Conservation (phyloP, 352 stramenopile species). For the Phytophthora idaei region DNA sequence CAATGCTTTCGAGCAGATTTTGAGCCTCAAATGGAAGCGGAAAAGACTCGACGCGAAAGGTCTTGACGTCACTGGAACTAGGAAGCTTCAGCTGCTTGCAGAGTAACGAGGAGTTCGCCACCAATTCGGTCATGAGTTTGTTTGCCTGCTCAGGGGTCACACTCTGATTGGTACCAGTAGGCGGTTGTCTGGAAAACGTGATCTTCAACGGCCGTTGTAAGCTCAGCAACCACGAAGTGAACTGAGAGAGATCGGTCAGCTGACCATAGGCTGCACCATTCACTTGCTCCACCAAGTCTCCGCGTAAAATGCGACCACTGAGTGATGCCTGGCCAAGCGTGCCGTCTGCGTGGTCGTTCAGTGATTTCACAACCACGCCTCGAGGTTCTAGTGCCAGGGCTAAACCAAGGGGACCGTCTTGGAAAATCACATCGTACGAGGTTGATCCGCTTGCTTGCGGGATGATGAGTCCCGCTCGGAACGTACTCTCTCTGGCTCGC, state of each 20-base stretch:
- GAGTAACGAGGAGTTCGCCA: slow-evolving; percentile 32
- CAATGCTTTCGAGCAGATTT: slow-evolving; percentile 43
- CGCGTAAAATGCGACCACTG: slow-evolving; percentile 58
- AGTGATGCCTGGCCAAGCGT: slow-evolving; percentile 74
- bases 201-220: slow-evolving; percentile 73
- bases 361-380: slow-evolving; percentile 76
- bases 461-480: slow-evolving; percentile 32
- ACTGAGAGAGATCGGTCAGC: slow-evolving; percentile 79
- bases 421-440: slow-evolving; percentile 72
- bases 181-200: slow-evolving; percentile 54
- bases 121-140: slow-evolving; percentile 29
- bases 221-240: slow-evolving; percentile 72
- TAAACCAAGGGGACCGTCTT: slow-evolving; percentile 72
- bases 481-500: slow-evolving; percentile 29
- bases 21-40: slow-evolving; percentile 50
- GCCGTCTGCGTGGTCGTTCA: slow-evolving; percentile 74
- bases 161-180: not conserved
- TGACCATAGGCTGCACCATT: slow-evolving; percentile 69
- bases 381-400: slow-evolving; percentile 72
- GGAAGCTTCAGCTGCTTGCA: slow-evolving; percentile 33
- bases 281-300: slow-evolving; percentile 78
- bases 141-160: slow-evolving; percentile 18
- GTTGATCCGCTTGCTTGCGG: slow-evolving; percentile 12
- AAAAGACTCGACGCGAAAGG: slow-evolving; percentile 36
- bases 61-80: slow-evolving; percentile 40